These are phyloP conservation scores for Trypanosoma melophagium DNA, from an alignment of 208 protist genomes.

Conservation along the genomic window DNA sequence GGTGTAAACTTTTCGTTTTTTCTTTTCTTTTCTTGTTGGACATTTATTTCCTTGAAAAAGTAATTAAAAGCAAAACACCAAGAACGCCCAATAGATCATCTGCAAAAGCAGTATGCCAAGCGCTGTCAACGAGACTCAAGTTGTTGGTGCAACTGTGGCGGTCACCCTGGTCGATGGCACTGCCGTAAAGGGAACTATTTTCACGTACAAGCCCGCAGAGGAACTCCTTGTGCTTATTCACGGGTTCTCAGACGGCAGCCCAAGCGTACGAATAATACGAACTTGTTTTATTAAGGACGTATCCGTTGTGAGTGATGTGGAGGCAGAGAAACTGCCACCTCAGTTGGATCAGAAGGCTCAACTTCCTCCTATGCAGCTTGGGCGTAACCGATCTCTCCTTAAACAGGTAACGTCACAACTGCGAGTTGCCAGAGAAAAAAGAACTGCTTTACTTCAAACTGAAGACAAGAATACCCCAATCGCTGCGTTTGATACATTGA, in stretches of 20 bases:
- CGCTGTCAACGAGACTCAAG: constrained; percentile 58
- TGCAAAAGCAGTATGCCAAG: constrained; percentile 32
- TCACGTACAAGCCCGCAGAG: constrained; percentile 79
- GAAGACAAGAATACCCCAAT: constrained; percentile 63
- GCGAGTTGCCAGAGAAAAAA: constrained; percentile 53
- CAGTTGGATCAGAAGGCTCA: constrained; percentile 53
- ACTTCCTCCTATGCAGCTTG: constrained; percentile 84
- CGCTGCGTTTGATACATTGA: constrained; percentile 64
- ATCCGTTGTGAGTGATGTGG: constrained; percentile 30
- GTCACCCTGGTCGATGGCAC: constrained; percentile 65
- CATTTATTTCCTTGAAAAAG: not conserved
- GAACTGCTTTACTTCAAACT: constrained; percentile 39
- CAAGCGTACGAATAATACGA: constrained; percentile 68
- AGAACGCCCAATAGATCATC: constrained; percentile 5
- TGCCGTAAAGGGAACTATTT: constrained; percentile 70
- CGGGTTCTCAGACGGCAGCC: constrained; percentile 40
- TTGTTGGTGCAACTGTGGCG: constrained; percentile 63
- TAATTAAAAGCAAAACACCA: not conserved
- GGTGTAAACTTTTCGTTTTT: not conserved
- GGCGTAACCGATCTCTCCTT: constrained; percentile 80
- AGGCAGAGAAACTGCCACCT: constrained; percentile 47
- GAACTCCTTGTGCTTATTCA: constrained; percentile 72
- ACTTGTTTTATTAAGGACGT: constrained; percentile 79
- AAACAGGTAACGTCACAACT: constrained; percentile 73
- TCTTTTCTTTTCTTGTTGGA: not conserved